phyloP scores from a whole-genome alignment of 2,329 filamentous ascomycete species.

The Ophiostoma quercus region DNA sequence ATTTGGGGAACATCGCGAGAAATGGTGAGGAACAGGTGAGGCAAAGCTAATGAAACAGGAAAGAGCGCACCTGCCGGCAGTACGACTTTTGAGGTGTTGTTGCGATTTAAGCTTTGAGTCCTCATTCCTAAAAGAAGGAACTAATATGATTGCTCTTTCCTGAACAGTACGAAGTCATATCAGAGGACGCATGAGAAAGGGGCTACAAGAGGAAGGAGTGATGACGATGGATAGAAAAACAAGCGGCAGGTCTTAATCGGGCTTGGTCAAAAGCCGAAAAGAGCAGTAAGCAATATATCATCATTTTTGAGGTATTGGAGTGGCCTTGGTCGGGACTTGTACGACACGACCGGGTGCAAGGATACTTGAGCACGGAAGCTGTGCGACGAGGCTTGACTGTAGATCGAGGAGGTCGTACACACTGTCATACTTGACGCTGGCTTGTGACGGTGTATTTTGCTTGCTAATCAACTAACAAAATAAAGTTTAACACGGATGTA shows the following conservation, averaged over 20 bases:
- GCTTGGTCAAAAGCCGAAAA: not conserved
- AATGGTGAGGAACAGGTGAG: conserved; percentile 3
- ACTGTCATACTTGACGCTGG: not conserved
- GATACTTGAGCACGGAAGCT: not conserved
- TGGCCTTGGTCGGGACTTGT: not conserved
- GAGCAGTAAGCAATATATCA: not conserved
- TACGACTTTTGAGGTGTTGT: not conserved
- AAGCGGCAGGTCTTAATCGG: not conserved
- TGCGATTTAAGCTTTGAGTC: not conserved
- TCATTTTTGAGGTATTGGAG: not conserved
- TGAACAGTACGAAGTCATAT: not conserved
- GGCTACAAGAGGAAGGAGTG: not conserved
- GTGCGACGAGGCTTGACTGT: not conserved
- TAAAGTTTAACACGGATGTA: too few relatives aligned
- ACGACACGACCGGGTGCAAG: not conserved
- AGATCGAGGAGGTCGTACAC: not conserved
- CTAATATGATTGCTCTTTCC: not conserved
- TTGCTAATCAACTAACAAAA: too few relatives aligned
- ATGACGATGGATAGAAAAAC: not conserved
- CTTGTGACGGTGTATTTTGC: too few relatives aligned
- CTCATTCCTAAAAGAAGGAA: not conserved
- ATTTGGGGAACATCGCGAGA: conserved; percentile 6
- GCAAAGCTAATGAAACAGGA: not conserved
- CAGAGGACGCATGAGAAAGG: not conserved
- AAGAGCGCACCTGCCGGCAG: conserved; percentile 5